Base-by-base conservation (phyloP, 495 filamentous ascomycete species). In the Lasiosphaeriaceae sp. region DNA sequence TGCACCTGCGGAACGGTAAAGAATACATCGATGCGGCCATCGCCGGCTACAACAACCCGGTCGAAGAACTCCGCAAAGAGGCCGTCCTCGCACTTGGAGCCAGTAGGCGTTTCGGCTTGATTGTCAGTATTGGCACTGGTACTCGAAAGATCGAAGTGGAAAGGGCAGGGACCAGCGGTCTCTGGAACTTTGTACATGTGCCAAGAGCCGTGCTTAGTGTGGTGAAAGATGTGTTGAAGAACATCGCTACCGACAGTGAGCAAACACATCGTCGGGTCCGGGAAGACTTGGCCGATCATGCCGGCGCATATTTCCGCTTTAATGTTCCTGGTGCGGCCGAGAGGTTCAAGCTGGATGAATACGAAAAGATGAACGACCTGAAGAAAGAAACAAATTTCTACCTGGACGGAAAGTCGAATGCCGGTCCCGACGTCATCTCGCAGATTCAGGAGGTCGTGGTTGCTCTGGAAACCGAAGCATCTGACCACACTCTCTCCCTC, bases 291-390 rank as follows among this genome's bases (percentile, higher is more conserved):
- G 4, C 4, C 7, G 9, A 16, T 4, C 51, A 23, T 24, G 21
- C 47, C 0, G 45, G 50, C 11, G 20, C 62, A 11, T 65, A 62
- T 22, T 65, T 56, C 22, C 64, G 64, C 11, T 65, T 67, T 54
- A 65, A 48, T 20, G 61, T 65, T 5, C 52, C 58, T 1, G 86
- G 92, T 63, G 91, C 89, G 48, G 90, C 90, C 20, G 92, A 92
- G 73, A 78, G 91, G 9, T 88, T 96, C 24, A 19, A 24, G 0
- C 52, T 67, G 14, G 20, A 21, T 12, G 29, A 59, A 5, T 67
- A 62, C 26, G 50, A 35, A 31, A 62, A 65, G 21, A 57, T 65
- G 1, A 46, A 31, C 1, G 23, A 53, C 35, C 41, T 67, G 8
- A 58, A 67, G 37, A n/a, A 14, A 1, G 44, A 54, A 47, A 62